Evolutionary conservation across 139 green algal species (phyloP), one percentile per base, ranked within the genome.

Genomic region (Klebsormidium nitens): DNA sequence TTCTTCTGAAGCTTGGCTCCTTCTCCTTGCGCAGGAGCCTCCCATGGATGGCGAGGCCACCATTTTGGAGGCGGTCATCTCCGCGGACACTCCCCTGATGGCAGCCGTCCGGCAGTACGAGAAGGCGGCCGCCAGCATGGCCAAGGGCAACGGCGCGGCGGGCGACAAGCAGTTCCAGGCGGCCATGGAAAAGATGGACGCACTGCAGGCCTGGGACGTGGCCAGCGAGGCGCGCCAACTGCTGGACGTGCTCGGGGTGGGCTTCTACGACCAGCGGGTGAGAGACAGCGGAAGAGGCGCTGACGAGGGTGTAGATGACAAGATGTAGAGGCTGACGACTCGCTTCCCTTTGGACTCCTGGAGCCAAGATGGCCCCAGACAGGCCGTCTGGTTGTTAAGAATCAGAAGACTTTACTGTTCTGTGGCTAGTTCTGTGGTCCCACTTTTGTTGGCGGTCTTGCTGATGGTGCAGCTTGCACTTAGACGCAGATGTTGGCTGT

Each of bases 141-240:
- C 34, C 56, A 64, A 34, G 37, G 55, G 2, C 3, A 50, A 48
- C n/a, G 47, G 6, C 6, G n/a, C 3, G 26, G 26, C 19, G 59
- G 14, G 52, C 62, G 84, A 31, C 29, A 31, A 28, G 60, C 69
- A 83, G 50, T 72, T 91, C 58, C 79, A 87, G 55, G 39, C 61
- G 19, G 86, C 86, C 5, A 85, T 89, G 59, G 85, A 87, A 29
- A 55, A 64, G 29, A 86, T 91, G 85, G 85, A 89, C 64, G 79
- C 79, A 3, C 65, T 81, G 36, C 23, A 69, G 48, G 68, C 68
- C 6, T 76, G 57, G 58, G 88, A 36, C 72, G 84, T 70, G 78
- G 76, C 1, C 72, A 86, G 17, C 81, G 86, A 42, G 75, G 87
- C 28, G 49, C 28, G 3, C 75, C 86, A 71, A 55, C 66, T 37